Percentiles rank a stretch among this genome's conserved stretches.
These are phyloP conservation scores for Helenozyma baotianmanensis DNA, from an alignment of 805 yeast genomes.

Conservation along the genomic window DNA sequence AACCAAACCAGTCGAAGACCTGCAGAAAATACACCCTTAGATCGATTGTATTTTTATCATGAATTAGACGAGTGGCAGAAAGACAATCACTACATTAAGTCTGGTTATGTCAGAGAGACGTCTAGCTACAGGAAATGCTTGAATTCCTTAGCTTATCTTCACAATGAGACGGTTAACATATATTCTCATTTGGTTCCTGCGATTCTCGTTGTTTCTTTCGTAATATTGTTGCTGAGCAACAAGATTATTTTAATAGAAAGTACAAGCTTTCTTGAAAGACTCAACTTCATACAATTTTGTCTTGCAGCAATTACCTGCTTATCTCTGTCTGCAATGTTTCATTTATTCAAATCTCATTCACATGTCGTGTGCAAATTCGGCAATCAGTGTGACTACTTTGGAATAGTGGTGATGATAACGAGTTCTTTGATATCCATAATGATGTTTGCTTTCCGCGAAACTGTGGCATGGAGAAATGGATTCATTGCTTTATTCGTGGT, in stretches of 20 bases:
- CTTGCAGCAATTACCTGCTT: constrained; percentile 58
- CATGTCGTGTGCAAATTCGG: constrained; percentile 49
- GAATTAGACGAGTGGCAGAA: constrained; percentile 70
- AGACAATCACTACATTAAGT: constrained; percentile 62
- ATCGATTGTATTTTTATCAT: constrained; percentile 34
- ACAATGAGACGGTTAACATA: constrained; percentile 71
- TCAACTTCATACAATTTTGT: constrained; percentile 50
- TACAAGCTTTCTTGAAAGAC: constrained; percentile 35
- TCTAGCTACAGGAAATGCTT: constrained; percentile 43
- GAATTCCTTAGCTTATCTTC: constrained; percentile 48
- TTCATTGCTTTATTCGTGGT: constrained; percentile 44
- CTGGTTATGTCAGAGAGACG: constrained; percentile 63
- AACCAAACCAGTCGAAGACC: too few species aligned
- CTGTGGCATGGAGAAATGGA: constrained; percentile 24
- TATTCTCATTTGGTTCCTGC: constrained; percentile 60
- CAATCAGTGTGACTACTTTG: constrained; percentile 71
- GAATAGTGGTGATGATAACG: constrained; percentile 64
- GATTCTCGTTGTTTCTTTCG: too few species aligned
- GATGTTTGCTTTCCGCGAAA: constrained; percentile 43
- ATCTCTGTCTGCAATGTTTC: constrained; percentile 62
- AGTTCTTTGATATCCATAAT: constrained; percentile 27
- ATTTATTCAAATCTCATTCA: constrained; percentile 65
- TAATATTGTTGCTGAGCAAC: too few species aligned
- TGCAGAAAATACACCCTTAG: too few species aligned
- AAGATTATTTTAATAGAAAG: too few species aligned